A percentile compares a stretch with the other conserved stretches of the same genome.
Conservation (phyloP, 192 early-diverging fungal species). For the Rhizophagus clarus region DNA sequence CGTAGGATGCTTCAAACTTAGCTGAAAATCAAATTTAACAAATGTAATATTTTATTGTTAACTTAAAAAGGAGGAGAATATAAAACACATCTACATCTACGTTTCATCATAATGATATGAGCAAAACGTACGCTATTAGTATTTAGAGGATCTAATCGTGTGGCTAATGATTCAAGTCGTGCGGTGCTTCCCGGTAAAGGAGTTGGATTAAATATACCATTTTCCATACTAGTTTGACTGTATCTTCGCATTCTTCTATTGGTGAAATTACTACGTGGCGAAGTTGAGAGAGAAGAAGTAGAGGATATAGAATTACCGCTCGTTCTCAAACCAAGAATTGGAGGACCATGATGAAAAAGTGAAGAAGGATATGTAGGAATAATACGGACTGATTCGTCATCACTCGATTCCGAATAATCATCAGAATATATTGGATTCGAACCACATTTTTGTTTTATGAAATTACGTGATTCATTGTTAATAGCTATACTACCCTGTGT, state of each 20-base stretch:
- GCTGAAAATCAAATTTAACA: constrained; percentile 20
- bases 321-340: constrained; percentile 37
- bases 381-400: constrained; percentile 36
- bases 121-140: background rate
- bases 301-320: constrained; percentile 23
- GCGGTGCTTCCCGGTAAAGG: constrained; percentile 43
- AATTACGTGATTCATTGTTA: background rate
- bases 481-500: constrained; percentile 1
- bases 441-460: constrained; percentile 4
- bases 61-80: too few species aligned
- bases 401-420: constrained; percentile 36
- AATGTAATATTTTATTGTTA: background rate
- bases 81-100: background rate
- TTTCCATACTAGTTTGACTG: constrained; percentile 60
- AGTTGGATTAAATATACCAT: constrained; percentile 57
- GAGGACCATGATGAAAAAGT: constrained; percentile 33
- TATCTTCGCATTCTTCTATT: constrained; percentile 46
- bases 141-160: background rate
- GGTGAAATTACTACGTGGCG: constrained; percentile 41
- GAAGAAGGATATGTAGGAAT: constrained; percentile 11
- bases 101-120: too few species aligned
- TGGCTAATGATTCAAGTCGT: background rate
- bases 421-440: constrained; percentile 16
- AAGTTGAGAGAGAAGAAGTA: constrained; percentile 18
- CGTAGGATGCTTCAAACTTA: constrained; percentile 43